phyloP scores from a whole-genome alignment of 2,329 filamentous ascomycete genomes.

The Aureobasidium leucospermi region DNA sequence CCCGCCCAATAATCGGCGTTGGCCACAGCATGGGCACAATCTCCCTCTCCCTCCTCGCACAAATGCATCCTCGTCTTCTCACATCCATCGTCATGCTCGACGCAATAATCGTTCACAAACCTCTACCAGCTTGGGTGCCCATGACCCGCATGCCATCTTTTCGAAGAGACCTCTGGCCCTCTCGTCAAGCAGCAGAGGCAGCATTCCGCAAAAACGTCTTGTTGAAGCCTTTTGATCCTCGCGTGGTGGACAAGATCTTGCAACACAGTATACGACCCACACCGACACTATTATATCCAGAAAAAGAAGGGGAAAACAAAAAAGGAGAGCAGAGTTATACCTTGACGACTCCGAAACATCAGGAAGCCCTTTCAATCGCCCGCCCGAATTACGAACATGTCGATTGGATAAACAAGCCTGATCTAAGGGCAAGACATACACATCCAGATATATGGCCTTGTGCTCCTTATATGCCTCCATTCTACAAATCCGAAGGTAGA shows the following conservation, averaged over 20 bases:
- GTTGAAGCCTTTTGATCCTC: slow-evolving; percentile 73
- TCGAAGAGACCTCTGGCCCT: slow-evolving; percentile 78
- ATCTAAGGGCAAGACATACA: slow-evolving; percentile 29
- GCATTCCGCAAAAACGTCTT: slow-evolving; percentile 64
- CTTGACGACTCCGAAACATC: slow-evolving; percentile 74
- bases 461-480: slow-evolving; percentile 38
- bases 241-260: slow-evolving; percentile 69
- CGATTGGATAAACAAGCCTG: slow-evolving; percentile 22
- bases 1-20: slow-evolving; percentile 72
- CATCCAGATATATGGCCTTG: slow-evolving; percentile 36
- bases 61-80: slow-evolving; percentile 76
- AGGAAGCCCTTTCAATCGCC: slow-evolving; percentile 75
- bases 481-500: slow-evolving; percentile 61
- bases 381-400: slow-evolving; percentile 46
- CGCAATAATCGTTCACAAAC: slow-evolving; percentile 59
- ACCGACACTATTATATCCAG: slow-evolving; percentile 55
- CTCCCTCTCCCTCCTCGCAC: slow-evolving; percentile 62
- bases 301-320: slow-evolving; percentile 19
- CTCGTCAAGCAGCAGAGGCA: slow-evolving; percentile 57
- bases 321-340: slow-evolving; percentile 50
- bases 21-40: slow-evolving; percentile 85
- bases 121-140: slow-evolving; percentile 27
- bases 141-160: slow-evolving; percentile 54
- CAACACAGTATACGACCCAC: slow-evolving; percentile 64
- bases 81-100: slow-evolving; percentile 70